Base-by-base conservation (phyloP, 441 rosid species). In the Cnidoscolus chayamansa region DNA sequence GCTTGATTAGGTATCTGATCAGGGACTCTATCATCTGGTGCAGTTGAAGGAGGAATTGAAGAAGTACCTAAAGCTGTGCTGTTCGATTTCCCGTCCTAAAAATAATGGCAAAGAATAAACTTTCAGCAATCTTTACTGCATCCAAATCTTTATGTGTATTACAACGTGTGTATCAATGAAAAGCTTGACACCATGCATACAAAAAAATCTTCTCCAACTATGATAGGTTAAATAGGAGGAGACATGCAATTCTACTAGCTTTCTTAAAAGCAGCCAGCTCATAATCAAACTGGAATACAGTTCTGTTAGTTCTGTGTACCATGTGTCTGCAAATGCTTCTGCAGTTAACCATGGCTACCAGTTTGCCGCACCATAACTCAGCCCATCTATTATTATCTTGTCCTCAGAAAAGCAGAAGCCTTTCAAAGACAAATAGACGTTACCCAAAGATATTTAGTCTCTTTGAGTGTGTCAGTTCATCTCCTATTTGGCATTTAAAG, bases 31-130 rank as follows among this genome's bases (percentile, higher is more conserved):
- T 71, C 63, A 74, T 67, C 75, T 17, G 79, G 70, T 76, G 73
- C 83, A 63, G 79, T 57, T 63, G 74, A 35, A 63, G 49, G 72
- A 59, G 85, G 58, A 74, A 75, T 79, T 71, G 82, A 68, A 37
- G 89, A 77, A 73, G 76, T 75, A 40, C 71, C 87, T 78, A 55
- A 17, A 47, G 54, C 66, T 19, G 74, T 40, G 68, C 70, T 84
- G 53, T 72, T 81, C 73, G 35, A 63, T 73, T 80, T 83, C 62
- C 65, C 83, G 43, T 83, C 90, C 91, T 88, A 69, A 64, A 68
- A 50, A 81, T 80, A 69, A 77, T 66, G 70, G 66, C 59, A 40
- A 40, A 40, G 45, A 0, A 40, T 6, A 40, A 72, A 69, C 72
- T 70, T 69, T 76, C 19, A 78, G 55, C 71, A 31, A 43, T 67